Evolutionary conservation across 1,284 basidiomycete species (phyloP).

Genomic region (Sphaerobolus stellatus): DNA sequence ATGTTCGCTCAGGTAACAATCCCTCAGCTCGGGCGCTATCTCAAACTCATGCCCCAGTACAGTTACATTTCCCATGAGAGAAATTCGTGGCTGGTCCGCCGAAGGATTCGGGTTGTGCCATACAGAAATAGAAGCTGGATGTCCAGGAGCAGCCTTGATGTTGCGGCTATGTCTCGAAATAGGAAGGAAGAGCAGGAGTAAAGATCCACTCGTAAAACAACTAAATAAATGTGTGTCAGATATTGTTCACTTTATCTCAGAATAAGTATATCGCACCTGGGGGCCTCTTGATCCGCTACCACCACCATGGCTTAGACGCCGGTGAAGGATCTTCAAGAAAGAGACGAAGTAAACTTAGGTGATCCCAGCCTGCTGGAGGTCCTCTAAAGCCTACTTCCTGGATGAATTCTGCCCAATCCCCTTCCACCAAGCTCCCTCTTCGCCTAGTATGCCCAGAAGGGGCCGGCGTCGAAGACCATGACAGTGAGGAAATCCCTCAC

Average conservation of each 20-base stretch:
- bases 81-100: conserved; percentile 48
- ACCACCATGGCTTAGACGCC: neutral
- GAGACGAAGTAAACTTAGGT: too few species aligned
- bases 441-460: too few species aligned
- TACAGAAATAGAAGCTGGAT: conserved; percentile 55
- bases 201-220: conserved; percentile 57
- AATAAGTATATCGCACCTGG: too few species aligned
- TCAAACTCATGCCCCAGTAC: conserved; percentile 35
- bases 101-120: conserved; percentile 40
- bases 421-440: too few species aligned
- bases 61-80: conserved; percentile 56
- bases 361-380: too few species aligned
- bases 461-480: too few species aligned
- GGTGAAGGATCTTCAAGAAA: too few species aligned
- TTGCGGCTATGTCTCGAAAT: conserved; percentile 62
- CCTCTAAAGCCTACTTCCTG: neutral
- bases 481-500: too few species aligned
- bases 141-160: conserved; percentile 43
- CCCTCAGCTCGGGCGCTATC: conserved; percentile 33
- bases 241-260: conserved; percentile 12
- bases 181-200: conserved; percentile 61
- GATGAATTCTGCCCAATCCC: neutral
- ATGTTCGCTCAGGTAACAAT: conserved; percentile 46
- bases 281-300: too few species aligned
- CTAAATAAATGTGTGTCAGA: conserved; percentile 29